phyloP scores from a whole-genome alignment of 2,329 filamentous ascomycete species.

The Monosporascus sp. region DNA sequence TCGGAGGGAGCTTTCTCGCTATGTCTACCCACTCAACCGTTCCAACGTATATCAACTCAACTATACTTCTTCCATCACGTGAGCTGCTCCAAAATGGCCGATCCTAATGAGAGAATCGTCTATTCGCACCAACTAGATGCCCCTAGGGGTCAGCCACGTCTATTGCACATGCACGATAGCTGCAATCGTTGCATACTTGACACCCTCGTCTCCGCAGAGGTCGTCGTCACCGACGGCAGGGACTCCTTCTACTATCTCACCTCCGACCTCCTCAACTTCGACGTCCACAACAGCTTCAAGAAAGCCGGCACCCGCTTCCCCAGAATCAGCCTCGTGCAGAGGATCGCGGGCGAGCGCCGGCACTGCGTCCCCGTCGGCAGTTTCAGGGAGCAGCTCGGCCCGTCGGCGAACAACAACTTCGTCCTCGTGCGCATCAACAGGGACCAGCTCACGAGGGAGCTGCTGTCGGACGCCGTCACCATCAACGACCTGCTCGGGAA shows the following conservation, averaged over 20 bases:
- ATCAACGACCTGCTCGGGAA: not conserved
- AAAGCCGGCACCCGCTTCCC: not conserved
- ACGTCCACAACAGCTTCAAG: not conserved
- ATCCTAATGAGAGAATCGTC: not conserved
- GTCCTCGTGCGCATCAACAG: not conserved
- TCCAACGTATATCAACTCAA: not conserved
- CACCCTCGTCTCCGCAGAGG: not conserved
- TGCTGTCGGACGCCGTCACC: not conserved
- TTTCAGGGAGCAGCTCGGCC: not conserved
- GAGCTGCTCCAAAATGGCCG: not conserved
- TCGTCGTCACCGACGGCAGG: not conserved
- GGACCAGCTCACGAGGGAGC: not conserved
- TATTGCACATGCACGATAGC: not conserved
- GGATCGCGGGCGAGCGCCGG: not conserved
- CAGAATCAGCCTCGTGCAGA: not conserved
- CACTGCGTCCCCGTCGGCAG: not conserved
- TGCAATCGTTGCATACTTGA: not conserved
- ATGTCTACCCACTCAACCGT: not conserved
- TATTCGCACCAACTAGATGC: not conserved
- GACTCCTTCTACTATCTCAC: not conserved
- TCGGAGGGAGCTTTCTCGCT: not conserved
- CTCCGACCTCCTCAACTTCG: not conserved
- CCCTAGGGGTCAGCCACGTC: not conserved
- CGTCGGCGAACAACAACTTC: not conserved
- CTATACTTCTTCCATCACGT: not conserved